Evolutionary conservation across 2,329 filamentous ascomycete species (phyloP).

Genomic region (Epichloe coenophiala): DNA sequence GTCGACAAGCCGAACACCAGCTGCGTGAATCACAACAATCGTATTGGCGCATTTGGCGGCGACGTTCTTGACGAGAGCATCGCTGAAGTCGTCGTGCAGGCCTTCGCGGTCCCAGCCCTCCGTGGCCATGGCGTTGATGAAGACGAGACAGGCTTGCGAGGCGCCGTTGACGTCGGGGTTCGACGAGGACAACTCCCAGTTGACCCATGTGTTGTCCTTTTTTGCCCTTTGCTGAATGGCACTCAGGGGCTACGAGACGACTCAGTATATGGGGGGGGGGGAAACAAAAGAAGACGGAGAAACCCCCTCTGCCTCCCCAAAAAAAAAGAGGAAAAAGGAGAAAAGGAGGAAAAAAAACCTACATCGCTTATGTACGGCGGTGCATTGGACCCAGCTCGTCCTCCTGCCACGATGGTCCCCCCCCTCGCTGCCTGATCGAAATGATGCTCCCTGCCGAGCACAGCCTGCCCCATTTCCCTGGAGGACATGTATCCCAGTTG

Average conservation of each 20-base stretch:
- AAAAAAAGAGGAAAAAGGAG: too few relatives aligned
- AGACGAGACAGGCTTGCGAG: conserved; percentile 59
- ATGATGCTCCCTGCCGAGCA: conserved; percentile 27
- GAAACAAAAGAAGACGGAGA: too few relatives aligned
- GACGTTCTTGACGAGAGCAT: conserved; percentile 43
- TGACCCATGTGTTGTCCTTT: conserved; percentile 41
- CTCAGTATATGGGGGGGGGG: neutral
- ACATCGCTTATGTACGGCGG: conserved; percentile 37
- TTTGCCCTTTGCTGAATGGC: conserved; percentile 41
- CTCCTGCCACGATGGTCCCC: conserved; percentile 38
- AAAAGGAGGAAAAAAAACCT: conserved; percentile 7
- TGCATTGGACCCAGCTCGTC: conserved; percentile 35
- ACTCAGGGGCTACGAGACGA: conserved; percentile 30
- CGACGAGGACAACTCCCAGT: conserved; percentile 27
- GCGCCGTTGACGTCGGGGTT: conserved; percentile 23
- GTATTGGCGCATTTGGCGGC: conserved; percentile 48
- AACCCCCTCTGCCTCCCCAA: too few relatives aligned
- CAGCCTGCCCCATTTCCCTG: conserved; percentile 29
- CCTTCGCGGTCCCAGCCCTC: conserved; percentile 59
- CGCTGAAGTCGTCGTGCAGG: conserved; percentile 56
- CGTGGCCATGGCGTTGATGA: conserved; percentile 65
- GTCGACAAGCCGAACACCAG: conserved; percentile 47
- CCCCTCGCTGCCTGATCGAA: conserved; percentile 36
- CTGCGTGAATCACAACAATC: conserved; percentile 49
- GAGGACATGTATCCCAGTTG: conserved; percentile 34